Conservation (phyloP, 1,139 yeast species). For the Kurtzmaniella quercitrusa region DNA sequence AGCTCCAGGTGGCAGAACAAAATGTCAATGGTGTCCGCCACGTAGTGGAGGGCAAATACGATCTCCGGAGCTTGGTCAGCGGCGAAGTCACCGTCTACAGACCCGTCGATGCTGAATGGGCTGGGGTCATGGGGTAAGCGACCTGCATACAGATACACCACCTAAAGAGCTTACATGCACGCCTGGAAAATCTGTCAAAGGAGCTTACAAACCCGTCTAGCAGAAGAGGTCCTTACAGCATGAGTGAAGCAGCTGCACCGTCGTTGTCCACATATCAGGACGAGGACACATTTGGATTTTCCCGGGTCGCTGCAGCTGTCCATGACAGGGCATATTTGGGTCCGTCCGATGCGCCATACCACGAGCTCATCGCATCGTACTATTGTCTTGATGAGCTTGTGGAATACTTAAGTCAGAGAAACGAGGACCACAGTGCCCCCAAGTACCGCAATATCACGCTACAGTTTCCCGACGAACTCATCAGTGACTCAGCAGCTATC, state of each 20-base stretch:
- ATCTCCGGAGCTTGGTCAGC: conserved; percentile 36
- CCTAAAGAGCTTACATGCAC: background rate
- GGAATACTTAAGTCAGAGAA: conserved; percentile 26
- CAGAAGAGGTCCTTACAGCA: conserved; percentile 1
- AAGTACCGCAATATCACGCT: conserved; percentile 58
- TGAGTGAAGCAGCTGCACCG: conserved; percentile 39
- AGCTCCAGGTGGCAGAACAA: conserved; percentile 52
- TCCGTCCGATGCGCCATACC: conserved; percentile 13
- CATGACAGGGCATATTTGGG: conserved; percentile 29
- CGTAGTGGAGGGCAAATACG: conserved; percentile 45
- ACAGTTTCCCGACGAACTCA: conserved; percentile 83
- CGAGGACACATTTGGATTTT: conserved; percentile 44
- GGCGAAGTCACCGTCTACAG: conserved; percentile 54
- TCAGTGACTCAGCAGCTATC: conserved; percentile 75
- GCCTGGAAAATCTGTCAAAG: background rate
- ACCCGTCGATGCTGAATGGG: conserved; percentile 55
- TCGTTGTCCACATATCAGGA: conserved; percentile 59
- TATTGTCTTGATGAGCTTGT: conserved; percentile 49
- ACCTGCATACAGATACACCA: background rate
- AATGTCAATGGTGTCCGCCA: conserved; percentile 49
- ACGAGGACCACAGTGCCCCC: conserved; percentile 15
- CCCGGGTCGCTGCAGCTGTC: conserved; percentile 25
- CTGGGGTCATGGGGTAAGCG: conserved; percentile 17
- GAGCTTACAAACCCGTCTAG: background rate
- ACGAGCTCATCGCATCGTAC: conserved; percentile 38